A percentile compares a stretch with the other conserved stretches of the same genome.
Conservation (phyloP, 805 yeast species). For the Hanseniaspora mollemarum region DNA sequence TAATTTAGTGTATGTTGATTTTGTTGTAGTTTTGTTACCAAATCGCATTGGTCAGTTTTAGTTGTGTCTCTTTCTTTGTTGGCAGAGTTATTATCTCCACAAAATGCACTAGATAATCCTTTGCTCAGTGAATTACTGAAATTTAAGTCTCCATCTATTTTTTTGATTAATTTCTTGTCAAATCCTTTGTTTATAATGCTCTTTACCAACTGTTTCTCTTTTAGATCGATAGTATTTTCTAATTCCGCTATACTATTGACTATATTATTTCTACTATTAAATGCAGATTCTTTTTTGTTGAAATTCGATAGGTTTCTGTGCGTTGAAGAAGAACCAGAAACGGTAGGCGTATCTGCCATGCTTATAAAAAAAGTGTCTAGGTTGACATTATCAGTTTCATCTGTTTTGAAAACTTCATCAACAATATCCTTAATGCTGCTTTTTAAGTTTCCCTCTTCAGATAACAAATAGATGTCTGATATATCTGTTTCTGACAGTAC, state of each 20-base stretch:
- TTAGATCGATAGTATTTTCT: constrained; percentile 7
- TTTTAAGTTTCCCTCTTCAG: constrained; percentile 4
- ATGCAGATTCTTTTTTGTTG: background rate
- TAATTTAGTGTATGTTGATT: constrained; percentile 3
- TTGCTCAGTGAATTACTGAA: background rate
- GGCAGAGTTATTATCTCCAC: background rate
- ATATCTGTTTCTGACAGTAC: background rate
- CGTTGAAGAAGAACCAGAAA: background rate
- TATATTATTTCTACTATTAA: background rate
- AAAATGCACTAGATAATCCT: background rate
- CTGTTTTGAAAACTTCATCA: background rate
- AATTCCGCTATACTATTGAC: constrained; percentile 16
- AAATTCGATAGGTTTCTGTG: background rate
- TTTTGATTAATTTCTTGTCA: constrained; percentile 10
- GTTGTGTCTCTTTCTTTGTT: background rate
- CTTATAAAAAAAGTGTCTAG: constrained; percentile 12
- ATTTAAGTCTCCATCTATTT: background rate
- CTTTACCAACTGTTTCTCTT: constrained; percentile 6
- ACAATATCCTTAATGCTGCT: constrained; percentile 5
- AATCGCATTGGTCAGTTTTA: background rate
- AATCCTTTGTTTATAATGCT: background rate
- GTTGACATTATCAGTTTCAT: background rate
- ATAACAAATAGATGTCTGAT: background rate
- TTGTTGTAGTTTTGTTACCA: constrained; percentile 1
- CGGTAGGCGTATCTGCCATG: constrained; percentile 13